Percentiles rank a stretch among this genome's conserved stretches.
These are phyloP conservation scores for Nicotiana benthamiana DNA, from an alignment of 257 asterid genomes.

Conservation along the genomic window DNA sequence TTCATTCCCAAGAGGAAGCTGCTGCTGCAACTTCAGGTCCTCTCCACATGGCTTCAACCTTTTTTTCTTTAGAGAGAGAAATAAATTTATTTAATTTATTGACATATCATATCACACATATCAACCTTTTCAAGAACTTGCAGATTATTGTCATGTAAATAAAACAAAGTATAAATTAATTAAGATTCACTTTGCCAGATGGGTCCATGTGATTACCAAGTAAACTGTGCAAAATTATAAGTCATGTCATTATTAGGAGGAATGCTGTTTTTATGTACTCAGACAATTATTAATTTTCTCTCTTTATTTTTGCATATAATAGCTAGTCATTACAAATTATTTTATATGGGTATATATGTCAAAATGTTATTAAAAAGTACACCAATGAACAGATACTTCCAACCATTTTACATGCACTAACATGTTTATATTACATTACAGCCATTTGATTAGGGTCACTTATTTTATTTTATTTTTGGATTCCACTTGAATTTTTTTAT, in stretches of 20 bases:
- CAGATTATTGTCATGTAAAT: background rate
- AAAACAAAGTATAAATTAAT: background rate
- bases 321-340: background rate
- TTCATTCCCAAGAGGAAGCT: conserved; percentile 22
- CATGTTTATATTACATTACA: conserved; percentile 37
- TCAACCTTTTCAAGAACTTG: conserved; percentile 15
- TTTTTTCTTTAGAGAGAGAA: conserved; percentile 16
- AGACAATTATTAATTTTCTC: conserved; percentile 27
- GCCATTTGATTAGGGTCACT: background rate
- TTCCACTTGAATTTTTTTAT: background rate
- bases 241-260: conserved; percentile 6
- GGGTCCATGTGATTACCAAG: conserved; percentile 61
- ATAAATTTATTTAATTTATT: conserved; percentile 20
- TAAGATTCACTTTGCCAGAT: conserved; percentile 36
- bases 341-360: background rate
- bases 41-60: conserved; percentile 46
- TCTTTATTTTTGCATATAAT: background rate
- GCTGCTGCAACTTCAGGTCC: conserved; percentile 25
- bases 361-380: background rate
- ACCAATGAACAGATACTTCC: conserved; percentile 1
- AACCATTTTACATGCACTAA: conserved; percentile 19
- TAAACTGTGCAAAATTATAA: conserved; percentile 8
- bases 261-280: conserved; percentile 22
- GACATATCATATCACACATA: conserved; percentile 24
- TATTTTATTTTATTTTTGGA: background rate